A percentile compares a stretch with the other conserved stretches of the same genome.
These are phyloP conservation scores for Neopestalotiopsis clavispora DNA, from an alignment of 2,329 filamentous ascomycete species.

Conservation along the genomic window DNA sequence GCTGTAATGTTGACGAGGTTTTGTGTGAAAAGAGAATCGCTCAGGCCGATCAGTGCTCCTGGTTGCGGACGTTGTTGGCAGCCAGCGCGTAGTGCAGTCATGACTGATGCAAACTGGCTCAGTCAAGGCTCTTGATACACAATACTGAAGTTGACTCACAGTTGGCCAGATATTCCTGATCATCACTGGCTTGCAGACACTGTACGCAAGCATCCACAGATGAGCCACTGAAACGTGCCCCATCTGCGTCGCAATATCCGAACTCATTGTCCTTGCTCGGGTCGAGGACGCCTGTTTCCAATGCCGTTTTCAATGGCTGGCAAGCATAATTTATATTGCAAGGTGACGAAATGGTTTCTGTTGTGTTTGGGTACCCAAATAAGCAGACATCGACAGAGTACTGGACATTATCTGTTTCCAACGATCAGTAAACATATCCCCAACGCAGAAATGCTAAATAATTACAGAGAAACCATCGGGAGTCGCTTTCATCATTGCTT, in stretches of 20 bases:
- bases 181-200: constrained; percentile 46
- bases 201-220: constrained; percentile 43
- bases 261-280: constrained; percentile 33
- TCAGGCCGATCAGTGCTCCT: constrained; percentile 45
- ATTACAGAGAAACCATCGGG: neutral
- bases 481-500: constrained; percentile 39
- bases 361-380: constrained; percentile 39
- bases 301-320: constrained; percentile 40
- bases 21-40: constrained; percentile 46
- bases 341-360: constrained; percentile 42
- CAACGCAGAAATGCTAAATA: neutral
- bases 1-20: constrained; percentile 44
- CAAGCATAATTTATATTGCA: constrained; percentile 50
- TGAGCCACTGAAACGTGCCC: constrained; percentile 35
- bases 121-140: constrained; percentile 13
- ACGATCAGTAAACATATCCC: neutral
- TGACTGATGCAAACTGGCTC: constrained; percentile 38
- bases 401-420: constrained; percentile 50
- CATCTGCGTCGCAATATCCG: constrained; percentile 47
- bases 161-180: constrained; percentile 52
- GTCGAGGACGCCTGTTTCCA: constrained; percentile 39
- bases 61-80: constrained; percentile 48
- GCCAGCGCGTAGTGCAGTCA: constrained; percentile 51
- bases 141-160: constrained; percentile 44
- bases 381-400: constrained; percentile 54